Evolutionary conservation across 177 flowering plant genomes (phyloP).

Genomic region (Telopea speciosissima): DNA sequence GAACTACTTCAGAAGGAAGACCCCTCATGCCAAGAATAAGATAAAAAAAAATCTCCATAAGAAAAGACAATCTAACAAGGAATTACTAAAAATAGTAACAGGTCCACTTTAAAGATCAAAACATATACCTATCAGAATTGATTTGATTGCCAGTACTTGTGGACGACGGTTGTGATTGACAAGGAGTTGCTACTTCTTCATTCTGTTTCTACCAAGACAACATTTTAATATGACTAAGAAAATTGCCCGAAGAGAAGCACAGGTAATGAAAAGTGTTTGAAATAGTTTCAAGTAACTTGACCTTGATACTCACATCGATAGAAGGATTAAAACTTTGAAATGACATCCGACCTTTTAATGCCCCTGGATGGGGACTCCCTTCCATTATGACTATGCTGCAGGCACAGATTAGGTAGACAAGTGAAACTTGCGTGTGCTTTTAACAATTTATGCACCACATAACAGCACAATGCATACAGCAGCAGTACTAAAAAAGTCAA

Average conservation of each 20-base stretch:
- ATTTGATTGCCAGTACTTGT: conserved; percentile 31
- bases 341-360: conserved; percentile 76
- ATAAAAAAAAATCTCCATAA: too few species aligned
- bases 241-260: conserved; percentile 16
- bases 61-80: background rate
- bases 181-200: conserved; percentile 36
- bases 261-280: conserved; percentile 11
- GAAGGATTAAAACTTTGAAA: conserved; percentile 85
- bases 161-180: conserved; percentile 30
- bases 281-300: conserved; percentile 14
- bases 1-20: background rate
- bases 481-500: background rate
- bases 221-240: conserved; percentile 22
- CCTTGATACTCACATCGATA: conserved; percentile 77
- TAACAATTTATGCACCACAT: background rate
- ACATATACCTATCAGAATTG: conserved; percentile 34
- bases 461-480: background rate
- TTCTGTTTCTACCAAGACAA: conserved; percentile 66
- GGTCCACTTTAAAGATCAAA: conserved; percentile 3
- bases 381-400: conserved; percentile 81
- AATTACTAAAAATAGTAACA: background rate
- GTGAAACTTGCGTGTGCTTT: background rate
- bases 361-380: conserved; percentile 90
- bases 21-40: background rate
- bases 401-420: conserved; percentile 1